Evolutionary conservation across 148 eudicot species (phyloP), one percentile per base, ranked within the genome.

Genomic region (Heliosperma pusillum): DNA sequence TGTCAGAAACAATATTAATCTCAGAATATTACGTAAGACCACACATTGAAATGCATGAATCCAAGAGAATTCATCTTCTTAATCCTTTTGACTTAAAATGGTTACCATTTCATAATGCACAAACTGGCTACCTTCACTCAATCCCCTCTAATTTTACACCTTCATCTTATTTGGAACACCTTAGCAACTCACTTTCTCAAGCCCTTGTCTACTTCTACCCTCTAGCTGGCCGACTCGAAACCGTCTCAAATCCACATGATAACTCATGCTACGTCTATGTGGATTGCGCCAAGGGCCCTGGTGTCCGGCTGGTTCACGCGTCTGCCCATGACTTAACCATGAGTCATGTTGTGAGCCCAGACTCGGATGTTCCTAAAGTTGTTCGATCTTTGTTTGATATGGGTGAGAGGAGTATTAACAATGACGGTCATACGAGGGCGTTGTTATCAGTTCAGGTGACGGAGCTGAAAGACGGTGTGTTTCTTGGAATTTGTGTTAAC

Each of bases 251-350:
- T 16, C 29, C 52, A 1, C 19, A 63, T 4, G 45, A 79, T 5
- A 60, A 63, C 26, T 62, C 70, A 4, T 70, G 40, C 16, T 50
- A 21, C 9, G 42, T 74, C 21, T 69, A 26, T 3, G 73, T 79
- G 16, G 68, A 69, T 19, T 89, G 89, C 63, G 72, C 67, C 33
- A 80, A 83, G 40, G 84, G 80, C 10, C 75, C 80, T n/a, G 91
- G 94, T 1, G 88, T 72, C 0, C 76, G 80, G 3, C 83, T 90
- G 58, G 12, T 86, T 20, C 87, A 86, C 72, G 88, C 87, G 3
- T 42, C 72, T 4, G 85, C 82, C 1, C 29, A 30, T 24, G 77
- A 79, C 33, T 10, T 82, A 7, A 59, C 10, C 9, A 9, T 86
- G 13, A 3, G 8, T 0, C 78, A 85, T 55, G 8, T 89, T 55